Conservation (phyloP, 2,329 filamentous ascomycete genomes). For the Neobulgaria alba region DNA sequence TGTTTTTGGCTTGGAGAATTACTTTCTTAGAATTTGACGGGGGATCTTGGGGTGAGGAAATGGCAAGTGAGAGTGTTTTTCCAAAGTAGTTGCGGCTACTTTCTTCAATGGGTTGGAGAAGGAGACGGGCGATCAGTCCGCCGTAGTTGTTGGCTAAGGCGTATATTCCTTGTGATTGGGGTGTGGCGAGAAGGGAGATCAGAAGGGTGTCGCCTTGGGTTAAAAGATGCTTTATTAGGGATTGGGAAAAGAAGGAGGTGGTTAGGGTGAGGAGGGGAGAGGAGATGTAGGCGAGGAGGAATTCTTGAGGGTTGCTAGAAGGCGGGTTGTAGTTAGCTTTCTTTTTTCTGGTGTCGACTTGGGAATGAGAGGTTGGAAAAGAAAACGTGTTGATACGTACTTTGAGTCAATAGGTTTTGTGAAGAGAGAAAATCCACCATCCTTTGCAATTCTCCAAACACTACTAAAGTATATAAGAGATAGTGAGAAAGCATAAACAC, state of each 20-base stretch:
- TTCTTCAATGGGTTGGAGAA: conserved; percentile 95
- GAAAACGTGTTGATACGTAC: conserved; percentile 11
- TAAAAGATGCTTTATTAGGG: conserved; percentile 81
- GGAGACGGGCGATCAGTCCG: conserved; percentile 73
- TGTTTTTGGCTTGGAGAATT: conserved; percentile 36
- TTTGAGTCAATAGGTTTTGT: conserved; percentile 34
- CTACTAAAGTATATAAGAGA: conserved; percentile 61
- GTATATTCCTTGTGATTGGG: conserved; percentile 82
- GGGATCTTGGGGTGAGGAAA: no score
- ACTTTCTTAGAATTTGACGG: conserved; percentile 21
- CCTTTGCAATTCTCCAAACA: conserved; percentile 46
- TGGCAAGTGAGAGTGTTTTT: conserved; percentile 52
- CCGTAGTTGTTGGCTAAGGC: conserved; percentile 93
- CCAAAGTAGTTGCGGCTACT: conserved; percentile 86
- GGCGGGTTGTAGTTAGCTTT: conserved; percentile 5
- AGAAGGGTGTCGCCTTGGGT: conserved; percentile 92
- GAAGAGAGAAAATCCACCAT: conserved; percentile 61
- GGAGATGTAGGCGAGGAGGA: conserved; percentile 45
- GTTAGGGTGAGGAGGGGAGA: conserved; percentile 62
- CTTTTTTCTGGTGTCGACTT: no score
- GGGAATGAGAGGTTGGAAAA: no score
- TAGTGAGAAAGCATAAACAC: conserved; percentile 63
- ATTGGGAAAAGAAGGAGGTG: conserved; percentile 79
- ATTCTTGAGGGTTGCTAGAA: conserved; percentile 14
- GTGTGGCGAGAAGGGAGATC: conserved; percentile 66